Conservation (phyloP, 2,329 filamentous ascomycete genomes). For the Colletotrichum somersetense region DNA sequence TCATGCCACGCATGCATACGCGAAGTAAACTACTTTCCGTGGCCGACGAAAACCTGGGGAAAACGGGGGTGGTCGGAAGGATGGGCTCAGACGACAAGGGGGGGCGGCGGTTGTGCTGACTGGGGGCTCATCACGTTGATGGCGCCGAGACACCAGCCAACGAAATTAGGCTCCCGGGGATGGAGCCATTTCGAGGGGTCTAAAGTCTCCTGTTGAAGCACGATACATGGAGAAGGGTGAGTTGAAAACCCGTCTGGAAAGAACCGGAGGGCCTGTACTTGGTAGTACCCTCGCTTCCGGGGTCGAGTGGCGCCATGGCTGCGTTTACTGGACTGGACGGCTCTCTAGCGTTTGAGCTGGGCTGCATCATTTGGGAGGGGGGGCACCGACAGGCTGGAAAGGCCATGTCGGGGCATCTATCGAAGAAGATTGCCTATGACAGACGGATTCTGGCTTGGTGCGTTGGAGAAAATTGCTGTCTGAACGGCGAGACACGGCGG, state of each 20-base stretch:
- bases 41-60: constrained; percentile 34
- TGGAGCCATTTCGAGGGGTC: constrained; percentile 12
- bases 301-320: constrained; percentile 32
- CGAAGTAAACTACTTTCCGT: background rate
- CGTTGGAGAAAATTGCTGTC: background rate
- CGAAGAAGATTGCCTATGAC: background rate
- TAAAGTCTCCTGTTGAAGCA: constrained; percentile 18
- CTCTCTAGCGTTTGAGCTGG: constrained; percentile 18
- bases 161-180: background rate
- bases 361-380: background rate
- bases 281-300: constrained; percentile 24
- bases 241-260: background rate
- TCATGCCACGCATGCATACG: background rate
- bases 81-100: background rate
- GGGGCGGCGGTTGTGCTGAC: background rate
- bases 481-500: constrained; percentile 1
- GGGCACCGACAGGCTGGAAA: background rate
- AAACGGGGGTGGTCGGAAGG: constrained; percentile 18
- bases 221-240: background rate
- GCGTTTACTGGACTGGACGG: constrained; percentile 20
- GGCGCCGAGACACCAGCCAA: background rate
- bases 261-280: constrained; percentile 19
- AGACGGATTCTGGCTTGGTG: background rate
- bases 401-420: constrained; percentile 10
- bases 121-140: constrained; percentile 2